Percentiles rank a stretch among this genome's conserved stretches.
Conservation (phyloP, 768 basidiomycete genomes). For the Rhodotorula graminis region DNA sequence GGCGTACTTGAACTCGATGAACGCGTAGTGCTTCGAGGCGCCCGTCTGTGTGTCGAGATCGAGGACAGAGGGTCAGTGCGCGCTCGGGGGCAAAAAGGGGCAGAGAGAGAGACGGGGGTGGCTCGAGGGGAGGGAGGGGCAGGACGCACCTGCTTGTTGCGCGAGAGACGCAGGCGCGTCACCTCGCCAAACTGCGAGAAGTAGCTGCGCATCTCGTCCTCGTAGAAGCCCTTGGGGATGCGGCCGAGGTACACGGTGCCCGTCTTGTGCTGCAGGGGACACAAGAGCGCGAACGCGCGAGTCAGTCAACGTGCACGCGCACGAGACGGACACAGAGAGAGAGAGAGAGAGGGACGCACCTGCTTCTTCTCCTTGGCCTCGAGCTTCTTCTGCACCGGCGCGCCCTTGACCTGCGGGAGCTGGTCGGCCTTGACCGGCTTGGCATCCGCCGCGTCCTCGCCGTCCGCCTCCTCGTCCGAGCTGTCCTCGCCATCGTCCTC, state of each 20-base stretch:
- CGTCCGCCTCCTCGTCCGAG: constrained; percentile 40
- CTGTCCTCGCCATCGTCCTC: constrained; percentile 46
- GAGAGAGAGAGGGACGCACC: background rate
- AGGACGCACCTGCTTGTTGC: constrained; percentile 73
- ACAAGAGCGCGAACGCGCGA: too few relatives aligned
- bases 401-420: constrained; percentile 37
- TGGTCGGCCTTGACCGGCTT: constrained; percentile 10
- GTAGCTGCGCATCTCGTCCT: constrained; percentile 85
- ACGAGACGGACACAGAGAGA: background rate
- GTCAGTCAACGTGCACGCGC: background rate
- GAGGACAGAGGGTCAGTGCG: background rate
- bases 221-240: constrained; percentile 95
- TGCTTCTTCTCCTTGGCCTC: constrained; percentile 37
- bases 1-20: constrained; percentile 85
- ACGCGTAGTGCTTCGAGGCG: constrained; percentile 91
- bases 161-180: constrained; percentile 77
- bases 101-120: background rate
- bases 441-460: constrained; percentile 13
- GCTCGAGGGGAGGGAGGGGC: background rate
- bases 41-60: constrained; percentile 63
- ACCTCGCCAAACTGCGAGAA: constrained; percentile 92
- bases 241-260: constrained; percentile 86
- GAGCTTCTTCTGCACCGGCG: constrained; percentile 35
- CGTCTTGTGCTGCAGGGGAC: constrained; percentile 48
- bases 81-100: too few relatives aligned